A percentile compares a stretch with the other conserved stretches of the same genome.
Conservation (phyloP, 805 yeast genomes). For the Lipomyces yamadae region DNA sequence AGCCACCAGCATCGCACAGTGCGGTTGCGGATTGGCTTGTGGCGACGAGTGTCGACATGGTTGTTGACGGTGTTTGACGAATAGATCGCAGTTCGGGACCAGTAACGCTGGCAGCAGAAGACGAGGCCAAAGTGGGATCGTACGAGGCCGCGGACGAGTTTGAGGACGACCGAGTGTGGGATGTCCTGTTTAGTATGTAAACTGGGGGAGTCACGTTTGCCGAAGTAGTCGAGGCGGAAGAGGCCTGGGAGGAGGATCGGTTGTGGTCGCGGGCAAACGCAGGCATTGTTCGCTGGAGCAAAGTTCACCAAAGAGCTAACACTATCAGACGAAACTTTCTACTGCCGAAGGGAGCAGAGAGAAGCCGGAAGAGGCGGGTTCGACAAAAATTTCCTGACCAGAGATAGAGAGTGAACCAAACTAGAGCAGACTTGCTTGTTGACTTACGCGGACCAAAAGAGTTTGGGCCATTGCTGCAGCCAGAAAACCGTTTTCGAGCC, state of each 20-base stretch:
- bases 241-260: conserved; percentile 5
- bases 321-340: not conserved
- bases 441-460: too few species aligned
- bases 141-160: not conserved
- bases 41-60: not conserved
- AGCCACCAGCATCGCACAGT: not conserved
- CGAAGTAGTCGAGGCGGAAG: conserved; percentile 4
- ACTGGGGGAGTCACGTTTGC: not conserved
- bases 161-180: not conserved
- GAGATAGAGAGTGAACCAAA: too few species aligned
- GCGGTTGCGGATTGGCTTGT: not conserved
- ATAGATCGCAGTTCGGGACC: not conserved
- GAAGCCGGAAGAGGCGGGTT: not conserved
- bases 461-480: too few species aligned
- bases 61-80: conserved; percentile 6
- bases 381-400: not conserved
- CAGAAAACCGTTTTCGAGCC: too few species aligned
- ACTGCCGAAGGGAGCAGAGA: not conserved
- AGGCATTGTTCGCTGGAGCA: conserved; percentile 7
- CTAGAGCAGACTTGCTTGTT: too few species aligned
- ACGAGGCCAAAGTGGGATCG: not conserved
- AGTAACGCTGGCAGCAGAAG: conserved; percentile 1
- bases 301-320: not conserved
- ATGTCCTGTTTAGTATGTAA: not conserved
- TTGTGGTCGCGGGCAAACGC: conserved; percentile 14